Evolutionary conservation across 1,284 basidiomycete species (phyloP).

Genomic region (Leccinum ponderosum): DNA sequence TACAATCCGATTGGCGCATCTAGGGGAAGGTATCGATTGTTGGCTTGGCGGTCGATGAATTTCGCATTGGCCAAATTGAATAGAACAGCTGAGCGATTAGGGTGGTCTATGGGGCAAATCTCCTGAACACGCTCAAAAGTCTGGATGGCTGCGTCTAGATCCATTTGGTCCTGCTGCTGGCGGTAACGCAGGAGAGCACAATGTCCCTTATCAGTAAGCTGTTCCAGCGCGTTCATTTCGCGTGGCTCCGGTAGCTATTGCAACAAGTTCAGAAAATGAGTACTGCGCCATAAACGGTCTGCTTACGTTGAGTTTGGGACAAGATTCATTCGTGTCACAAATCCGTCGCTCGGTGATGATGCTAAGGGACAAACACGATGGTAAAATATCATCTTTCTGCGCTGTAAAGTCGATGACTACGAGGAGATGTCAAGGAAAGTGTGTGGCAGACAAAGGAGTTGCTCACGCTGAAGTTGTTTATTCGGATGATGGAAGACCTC

Average conservation of each 20-base stretch:
- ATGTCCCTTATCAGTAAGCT: neutral
- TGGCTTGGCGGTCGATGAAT: neutral
- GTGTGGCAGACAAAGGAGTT: neutral
- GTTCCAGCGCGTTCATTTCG: neutral
- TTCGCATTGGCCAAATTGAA: neutral
- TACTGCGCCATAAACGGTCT: neutral
- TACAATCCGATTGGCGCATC: neutral
- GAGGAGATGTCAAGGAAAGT: neutral
- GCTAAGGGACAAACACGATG: neutral
- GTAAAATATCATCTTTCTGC: neutral
- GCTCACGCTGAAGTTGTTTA: neutral
- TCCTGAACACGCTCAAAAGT: neutral
- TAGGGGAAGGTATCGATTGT: neutral
- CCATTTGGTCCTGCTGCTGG: neutral
- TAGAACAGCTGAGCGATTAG: neutral
- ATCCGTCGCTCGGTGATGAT: neutral
- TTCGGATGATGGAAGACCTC: neutral
- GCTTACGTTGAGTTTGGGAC: neutral
- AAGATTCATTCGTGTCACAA: neutral
- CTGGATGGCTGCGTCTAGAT: neutral
- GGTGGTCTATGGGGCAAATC: neutral
- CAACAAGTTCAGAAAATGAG: neutral
- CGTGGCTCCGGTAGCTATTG: neutral
- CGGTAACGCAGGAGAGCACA: neutral
- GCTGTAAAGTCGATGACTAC: neutral